phyloP scores from a whole-genome alignment of 352 stramenopile genomes.

The Phytophthora pinifolia region DNA sequence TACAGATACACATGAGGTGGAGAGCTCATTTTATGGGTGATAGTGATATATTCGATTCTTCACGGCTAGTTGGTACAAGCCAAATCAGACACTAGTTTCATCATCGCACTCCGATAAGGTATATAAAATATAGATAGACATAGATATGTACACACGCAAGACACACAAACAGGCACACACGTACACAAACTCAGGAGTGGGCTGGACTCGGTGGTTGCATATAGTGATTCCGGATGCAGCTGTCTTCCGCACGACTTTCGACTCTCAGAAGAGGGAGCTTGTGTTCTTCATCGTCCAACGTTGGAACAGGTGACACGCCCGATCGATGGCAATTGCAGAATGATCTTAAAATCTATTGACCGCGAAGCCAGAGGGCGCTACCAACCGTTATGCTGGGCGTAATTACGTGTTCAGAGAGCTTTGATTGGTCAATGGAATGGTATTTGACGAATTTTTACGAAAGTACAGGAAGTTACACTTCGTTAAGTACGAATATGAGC shows the following conservation, averaged over 20 bases:
- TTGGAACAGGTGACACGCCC: conserved; percentile 5
- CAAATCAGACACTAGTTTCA: conserved; percentile 81
- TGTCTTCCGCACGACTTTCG: conserved; percentile 66
- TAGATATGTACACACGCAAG: conserved; percentile 9
- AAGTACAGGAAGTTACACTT: not conserved
- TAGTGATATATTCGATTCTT: conserved; percentile 91
- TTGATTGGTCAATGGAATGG: no score
- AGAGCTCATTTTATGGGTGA: conserved; percentile 93
- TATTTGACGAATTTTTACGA: not conserved
- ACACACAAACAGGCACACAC: conserved; percentile 26
- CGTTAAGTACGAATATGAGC: no score
- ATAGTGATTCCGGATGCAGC: conserved; percentile 92
- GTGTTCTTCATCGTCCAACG: conserved; percentile 79
- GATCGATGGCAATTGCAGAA: conserved; percentile 28
- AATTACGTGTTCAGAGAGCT: no score
- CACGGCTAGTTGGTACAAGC: conserved; percentile 92
- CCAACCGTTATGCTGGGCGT: conserved; percentile 23
- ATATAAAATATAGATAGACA: not conserved
- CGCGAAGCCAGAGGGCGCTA: not conserved
- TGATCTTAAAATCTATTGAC: no score
- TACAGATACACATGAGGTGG: conserved; percentile 19
- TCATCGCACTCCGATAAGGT: conserved; percentile 64
- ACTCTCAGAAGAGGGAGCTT: conserved; percentile 90
- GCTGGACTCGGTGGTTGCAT: conserved; percentile 82
- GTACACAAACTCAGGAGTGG: conserved; percentile 11